A percentile compares a stretch with the other conserved stretches of the same genome.
phyloP scores from a whole-genome alignment of 192 early-diverging fungal genomes.

The Gaertneriomyces sp. region DNA sequence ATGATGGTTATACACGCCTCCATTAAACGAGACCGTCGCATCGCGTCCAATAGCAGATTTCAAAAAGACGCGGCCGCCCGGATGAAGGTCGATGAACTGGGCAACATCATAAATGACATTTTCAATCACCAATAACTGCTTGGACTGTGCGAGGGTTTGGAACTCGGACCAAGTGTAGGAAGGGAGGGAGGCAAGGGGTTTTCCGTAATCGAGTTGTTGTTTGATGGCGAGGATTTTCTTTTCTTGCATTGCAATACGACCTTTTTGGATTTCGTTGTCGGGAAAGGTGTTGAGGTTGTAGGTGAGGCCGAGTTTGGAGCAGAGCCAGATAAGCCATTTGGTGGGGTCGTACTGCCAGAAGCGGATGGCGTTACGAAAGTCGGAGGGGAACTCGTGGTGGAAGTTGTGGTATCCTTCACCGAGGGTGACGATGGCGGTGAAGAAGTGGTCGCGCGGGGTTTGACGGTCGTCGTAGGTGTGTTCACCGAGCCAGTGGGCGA shows the following conservation, averaged over 20 bases:
- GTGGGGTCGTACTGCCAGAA: slow-evolving; percentile 53
- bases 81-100: slow-evolving; percentile 82
- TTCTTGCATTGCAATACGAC: slow-evolving; percentile 70
- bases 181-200: slow-evolving; percentile 65
- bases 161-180: slow-evolving; percentile 38
- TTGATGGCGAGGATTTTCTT: slow-evolving; percentile 65
- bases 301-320: slow-evolving; percentile 41
- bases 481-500: slow-evolving; percentile 54
- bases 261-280: slow-evolving; percentile 49
- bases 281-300: slow-evolving; percentile 47
- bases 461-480: slow-evolving; percentile 66
- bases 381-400: slow-evolving; percentile 65
- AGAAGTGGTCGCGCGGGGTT: slow-evolving; percentile 55
- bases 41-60: slow-evolving; percentile 76
- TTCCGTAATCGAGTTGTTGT: slow-evolving; percentile 69
- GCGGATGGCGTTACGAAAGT: slow-evolving; percentile 55
- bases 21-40: slow-evolving; percentile 81
- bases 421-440: slow-evolving; percentile 48
- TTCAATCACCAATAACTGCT: slow-evolving; percentile 79
- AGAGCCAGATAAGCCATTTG: slow-evolving; percentile 51
- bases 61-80: slow-evolving; percentile 76
- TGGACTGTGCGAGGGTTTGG: slow-evolving; percentile 65
- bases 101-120: slow-evolving; percentile 78
- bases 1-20: slow-evolving; percentile 85
- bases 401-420: slow-evolving; percentile 63